phyloP scores from a whole-genome alignment of 1,284 basidiomycete species.

The Xerocomus amazonicus region DNA sequence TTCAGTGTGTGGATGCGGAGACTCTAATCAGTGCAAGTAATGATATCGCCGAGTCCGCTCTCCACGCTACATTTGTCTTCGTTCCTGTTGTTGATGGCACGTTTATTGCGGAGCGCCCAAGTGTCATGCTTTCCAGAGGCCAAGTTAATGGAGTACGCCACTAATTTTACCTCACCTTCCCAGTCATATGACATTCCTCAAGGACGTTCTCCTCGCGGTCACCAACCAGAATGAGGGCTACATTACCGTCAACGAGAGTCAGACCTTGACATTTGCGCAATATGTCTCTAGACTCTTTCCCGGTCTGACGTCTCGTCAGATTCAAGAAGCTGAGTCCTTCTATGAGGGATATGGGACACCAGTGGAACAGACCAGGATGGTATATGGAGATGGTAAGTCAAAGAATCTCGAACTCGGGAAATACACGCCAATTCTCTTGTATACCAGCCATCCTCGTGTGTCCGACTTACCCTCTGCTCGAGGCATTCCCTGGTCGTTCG shows the following conservation, averaged over 20 bases:
- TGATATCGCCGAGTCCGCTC: slow-evolving; percentile 12
- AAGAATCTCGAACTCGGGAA: neutral
- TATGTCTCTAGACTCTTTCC: slow-evolving; percentile 26
- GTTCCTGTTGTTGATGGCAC: slow-evolving; percentile 35
- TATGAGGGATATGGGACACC: slow-evolving; percentile 15
- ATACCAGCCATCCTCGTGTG: slow-evolving; percentile 22
- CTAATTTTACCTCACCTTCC: neutral
- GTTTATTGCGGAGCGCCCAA: slow-evolving; percentile 33
- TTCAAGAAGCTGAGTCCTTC: slow-evolving; percentile 5
- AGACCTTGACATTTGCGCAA: slow-evolving; percentile 9
- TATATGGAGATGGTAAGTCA: slow-evolving; percentile 24
- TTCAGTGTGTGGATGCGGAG: slow-evolving; percentile 20
- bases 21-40: slow-evolving; percentile 21
- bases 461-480: slow-evolving; percentile 20
- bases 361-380: slow-evolving; percentile 13
- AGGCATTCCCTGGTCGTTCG: slow-evolving; percentile 12
- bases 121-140: slow-evolving; percentile 24
- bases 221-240: slow-evolving; percentile 21
- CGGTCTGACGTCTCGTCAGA: slow-evolving; percentile 6
- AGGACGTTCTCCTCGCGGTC: slow-evolving; percentile 13
- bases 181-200: neutral
- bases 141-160: slow-evolving; percentile 10
- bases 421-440: neutral
- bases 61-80: slow-evolving; percentile 29
- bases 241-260: slow-evolving; percentile 12